Percentiles rank a stretch among this genome's conserved stretches.
Conservation (phyloP, 2,329 filamentous ascomycete genomes). For the Aspergillus neotritici region DNA sequence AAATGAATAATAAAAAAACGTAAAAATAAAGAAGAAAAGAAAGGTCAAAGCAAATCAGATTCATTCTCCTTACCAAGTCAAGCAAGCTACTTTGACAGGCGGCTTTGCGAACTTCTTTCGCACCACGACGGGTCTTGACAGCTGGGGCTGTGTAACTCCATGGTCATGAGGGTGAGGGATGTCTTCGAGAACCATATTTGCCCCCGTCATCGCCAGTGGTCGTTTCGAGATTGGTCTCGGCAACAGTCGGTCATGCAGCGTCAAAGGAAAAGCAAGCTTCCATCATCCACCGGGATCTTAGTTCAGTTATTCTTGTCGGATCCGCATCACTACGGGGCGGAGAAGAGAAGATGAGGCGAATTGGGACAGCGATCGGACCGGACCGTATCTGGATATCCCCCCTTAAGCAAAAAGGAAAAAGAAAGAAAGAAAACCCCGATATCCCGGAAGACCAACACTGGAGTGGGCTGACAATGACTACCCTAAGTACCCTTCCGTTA, state of each 20-base stretch:
- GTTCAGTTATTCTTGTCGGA: too few relatives aligned
- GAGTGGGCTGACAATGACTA: too few relatives aligned
- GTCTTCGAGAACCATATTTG: conserved; percentile 19
- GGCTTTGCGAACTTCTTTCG: conserved; percentile 43
- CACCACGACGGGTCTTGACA: conserved; percentile 26
- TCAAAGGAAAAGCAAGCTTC: too few relatives aligned
- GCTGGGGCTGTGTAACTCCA: conserved; percentile 21
- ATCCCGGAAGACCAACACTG: too few relatives aligned
- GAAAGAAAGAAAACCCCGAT: too few relatives aligned
- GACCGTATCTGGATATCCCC: too few relatives aligned
- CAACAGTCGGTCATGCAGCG: too few relatives aligned
- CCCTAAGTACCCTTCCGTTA: too few relatives aligned
- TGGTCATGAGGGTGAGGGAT: conserved; percentile 11
- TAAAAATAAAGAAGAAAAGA: neutral
- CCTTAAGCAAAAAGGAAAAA: too few relatives aligned
- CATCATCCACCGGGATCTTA: too few relatives aligned
- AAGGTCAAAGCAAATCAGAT: conserved; percentile 1
- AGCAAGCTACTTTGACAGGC: conserved; percentile 42
- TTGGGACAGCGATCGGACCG: conserved; percentile 22
- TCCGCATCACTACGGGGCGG: conserved; percentile 1
- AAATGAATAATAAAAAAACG: neutral
- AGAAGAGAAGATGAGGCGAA: neutral
- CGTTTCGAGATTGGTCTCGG: conserved; percentile 4
- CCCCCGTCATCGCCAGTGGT: too few relatives aligned
- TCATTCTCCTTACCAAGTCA: conserved; percentile 34